These are phyloP conservation scores for Diplocarpon rosae DNA, from an alignment of 2,329 filamentous ascomycete genomes.

Conservation along the genomic window DNA sequence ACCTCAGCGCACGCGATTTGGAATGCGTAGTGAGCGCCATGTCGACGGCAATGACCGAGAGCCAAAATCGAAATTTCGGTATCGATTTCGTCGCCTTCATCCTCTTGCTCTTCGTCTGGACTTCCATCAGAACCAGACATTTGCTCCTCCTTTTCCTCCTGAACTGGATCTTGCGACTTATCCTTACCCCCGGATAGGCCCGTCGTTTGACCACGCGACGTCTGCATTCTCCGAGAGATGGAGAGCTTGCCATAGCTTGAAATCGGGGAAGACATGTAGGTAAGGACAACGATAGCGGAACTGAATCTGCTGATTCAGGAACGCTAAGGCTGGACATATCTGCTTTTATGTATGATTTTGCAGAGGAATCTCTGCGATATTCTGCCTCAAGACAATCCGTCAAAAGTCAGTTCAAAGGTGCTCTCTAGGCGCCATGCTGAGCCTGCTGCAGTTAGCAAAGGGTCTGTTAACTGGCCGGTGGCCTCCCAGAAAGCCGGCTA, in stretches of 20 bases:
- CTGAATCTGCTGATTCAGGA: slow-evolving; percentile 6
- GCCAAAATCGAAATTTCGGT: slow-evolving; percentile 13
- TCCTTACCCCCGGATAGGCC: slow-evolving; percentile 11
- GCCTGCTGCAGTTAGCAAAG: slow-evolving; percentile 6
- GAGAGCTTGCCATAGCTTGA: slow-evolving; percentile 25
- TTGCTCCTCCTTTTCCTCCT: background rate
- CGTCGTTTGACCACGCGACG: slow-evolving; percentile 11
- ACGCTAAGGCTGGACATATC: slow-evolving; percentile 16
- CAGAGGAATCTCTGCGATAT: no score
- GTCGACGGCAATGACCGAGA: slow-evolving; percentile 20
- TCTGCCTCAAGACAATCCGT: no score
- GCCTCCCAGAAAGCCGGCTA: slow-evolving; percentile 18
- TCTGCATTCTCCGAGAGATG: slow-evolving; percentile 21
- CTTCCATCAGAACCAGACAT: slow-evolving; percentile 5
- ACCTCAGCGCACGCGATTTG: slow-evolving; percentile 23
- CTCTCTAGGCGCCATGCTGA: slow-evolving; percentile 13
- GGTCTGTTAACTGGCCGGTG: slow-evolving; percentile 15
- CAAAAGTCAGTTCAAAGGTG: slow-evolving; percentile 8
- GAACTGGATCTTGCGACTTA: slow-evolving; percentile 11
- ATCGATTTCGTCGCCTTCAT: slow-evolving; percentile 8
- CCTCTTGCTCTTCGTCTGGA: slow-evolving; percentile 9
- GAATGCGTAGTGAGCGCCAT: slow-evolving; percentile 20
- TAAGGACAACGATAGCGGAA: slow-evolving; percentile 1
- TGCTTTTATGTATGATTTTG: no score
- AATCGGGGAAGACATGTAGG: slow-evolving; percentile 24